Evolutionary conservation across 2,329 filamentous ascomycete species (phyloP), one percentile per base, ranked within the genome.

Genomic region (Cryphonectria parasitica): DNA sequence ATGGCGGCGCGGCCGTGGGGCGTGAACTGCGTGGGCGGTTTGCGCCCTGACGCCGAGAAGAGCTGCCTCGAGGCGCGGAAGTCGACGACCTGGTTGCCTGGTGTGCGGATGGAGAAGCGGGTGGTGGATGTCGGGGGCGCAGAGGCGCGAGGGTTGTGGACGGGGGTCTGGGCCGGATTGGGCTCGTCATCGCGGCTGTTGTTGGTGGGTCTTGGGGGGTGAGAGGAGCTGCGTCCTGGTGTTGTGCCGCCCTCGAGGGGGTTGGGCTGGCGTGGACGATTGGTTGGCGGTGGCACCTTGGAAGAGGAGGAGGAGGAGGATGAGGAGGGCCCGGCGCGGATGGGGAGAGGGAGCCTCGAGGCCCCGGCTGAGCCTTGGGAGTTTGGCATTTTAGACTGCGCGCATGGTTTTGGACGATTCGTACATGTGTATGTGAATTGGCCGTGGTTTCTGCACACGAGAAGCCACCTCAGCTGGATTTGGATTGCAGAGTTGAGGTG

Each of bases 1-100:
- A 85, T 85, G 60, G 89, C 89, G 15, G 88, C 89, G 74, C 86
- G 86, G 63, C 86, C 88, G 76, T 91, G 89, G 0, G 89, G 89
- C 25, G 89, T 91, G 10, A 78, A 77, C 39, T 72, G 71, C 22
- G 69, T 72, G 17, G 71, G 71, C 2, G 4, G 72, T 72, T 3
- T 84, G 81, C 17, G 82, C 81, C 77, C 58, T 1, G 86, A 87
- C 45, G 82, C 83, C 13, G 84, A 83, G 56, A 83, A 82, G 15
- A 83, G 83, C 43, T 80, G 80, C 19, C 80, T 76, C 43, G 81
- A 82, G 66, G 80, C 74, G 5, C 75, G 75, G 10, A 75, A 75
- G 60, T 75, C 73, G 34, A 75, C 74, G 19, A 74, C 75, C n/a
- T 75, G 71, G 71, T 73, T 81, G 63, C 81, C 82, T 3, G 84